A percentile compares a stretch with the other conserved stretches of the same genome.
Conservation (phyloP, 2,329 filamentous ascomycete species). For the Ustilaginoidea virens region DNA sequence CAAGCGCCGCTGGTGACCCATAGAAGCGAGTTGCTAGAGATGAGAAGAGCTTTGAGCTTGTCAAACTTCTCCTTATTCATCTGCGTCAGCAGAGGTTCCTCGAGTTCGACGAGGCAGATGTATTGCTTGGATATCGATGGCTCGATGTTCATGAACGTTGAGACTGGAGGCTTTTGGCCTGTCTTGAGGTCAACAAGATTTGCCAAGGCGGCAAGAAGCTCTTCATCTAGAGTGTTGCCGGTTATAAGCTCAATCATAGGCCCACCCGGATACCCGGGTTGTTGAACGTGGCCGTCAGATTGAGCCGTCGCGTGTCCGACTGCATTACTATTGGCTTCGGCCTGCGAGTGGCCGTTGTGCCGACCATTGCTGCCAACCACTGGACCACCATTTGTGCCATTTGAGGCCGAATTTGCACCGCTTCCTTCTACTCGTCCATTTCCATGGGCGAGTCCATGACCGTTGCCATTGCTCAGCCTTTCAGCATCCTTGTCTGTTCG, state of each 20-base stretch:
- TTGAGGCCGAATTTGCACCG: no score
- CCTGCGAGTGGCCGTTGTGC: no score
- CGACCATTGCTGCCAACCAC: no score
- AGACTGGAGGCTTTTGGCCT: conserved; percentile 8
- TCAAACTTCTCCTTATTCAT: conserved; percentile 24
- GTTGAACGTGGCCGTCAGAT: background rate
- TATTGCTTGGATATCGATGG: conserved; percentile 10
- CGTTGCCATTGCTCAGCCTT: background rate
- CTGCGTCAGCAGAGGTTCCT: conserved; percentile 25
- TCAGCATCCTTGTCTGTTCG: background rate
- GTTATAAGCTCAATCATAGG: background rate
- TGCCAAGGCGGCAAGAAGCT: background rate
- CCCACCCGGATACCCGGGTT: background rate
- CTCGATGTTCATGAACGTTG: conserved; percentile 6
- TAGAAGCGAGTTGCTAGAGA: conserved; percentile 19
- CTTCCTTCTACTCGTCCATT: no score
- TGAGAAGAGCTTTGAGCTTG: conserved; percentile 19
- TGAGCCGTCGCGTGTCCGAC: no score
- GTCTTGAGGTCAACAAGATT: conserved; percentile 6
- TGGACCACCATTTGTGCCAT: no score
- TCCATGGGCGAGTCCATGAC: background rate
- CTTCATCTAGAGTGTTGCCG: background rate
- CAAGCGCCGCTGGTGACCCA: conserved; percentile 26
- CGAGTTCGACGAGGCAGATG: conserved; percentile 28
- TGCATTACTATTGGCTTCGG: no score